Evolutionary conservation across 371 early-diverging fungal species (phyloP).

Genomic region (Apophysomyces elegans): DNA sequence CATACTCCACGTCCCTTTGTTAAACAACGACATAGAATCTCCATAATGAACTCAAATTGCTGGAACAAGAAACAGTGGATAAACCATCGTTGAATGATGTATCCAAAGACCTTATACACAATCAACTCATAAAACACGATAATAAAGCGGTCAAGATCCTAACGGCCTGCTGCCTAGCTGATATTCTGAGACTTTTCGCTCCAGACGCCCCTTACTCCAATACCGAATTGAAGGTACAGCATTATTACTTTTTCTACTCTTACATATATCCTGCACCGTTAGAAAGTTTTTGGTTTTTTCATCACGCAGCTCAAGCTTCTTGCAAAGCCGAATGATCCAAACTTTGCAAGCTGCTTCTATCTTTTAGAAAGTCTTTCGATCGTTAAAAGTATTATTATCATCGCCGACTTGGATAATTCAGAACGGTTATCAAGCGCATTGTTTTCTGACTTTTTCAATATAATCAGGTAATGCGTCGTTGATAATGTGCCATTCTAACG

Average conservation of each 20-base stretch:
- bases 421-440: constrained; percentile 30
- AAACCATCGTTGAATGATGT: constrained; percentile 62
- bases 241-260: background rate
- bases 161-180: constrained; percentile 90
- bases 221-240: constrained; percentile 69
- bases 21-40: constrained; percentile 24
- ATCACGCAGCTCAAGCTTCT: constrained; percentile 71
- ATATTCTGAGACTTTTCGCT: constrained; percentile 89
- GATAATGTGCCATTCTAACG: background rate
- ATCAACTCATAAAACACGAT: constrained; percentile 72
- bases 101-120: constrained; percentile 69
- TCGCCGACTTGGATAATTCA: constrained; percentile 47
- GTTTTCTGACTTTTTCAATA: constrained; percentile 22
- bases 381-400: constrained; percentile 81
- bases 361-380: constrained; percentile 86
- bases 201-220: constrained; percentile 89
- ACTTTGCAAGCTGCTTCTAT: constrained; percentile 77
- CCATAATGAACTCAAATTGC: constrained; percentile 30
- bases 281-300: constrained; percentile 84
- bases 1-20: background rate
- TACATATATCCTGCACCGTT: background rate
- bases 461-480: background rate
- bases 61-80: constrained; percentile 41
- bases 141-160: constrained; percentile 80
- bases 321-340: constrained; percentile 55